A percentile compares a stretch with the other conserved stretches of the same genome.
Conservation (phyloP, 495 filamentous ascomycete species). For the Neurospora sp. region DNA sequence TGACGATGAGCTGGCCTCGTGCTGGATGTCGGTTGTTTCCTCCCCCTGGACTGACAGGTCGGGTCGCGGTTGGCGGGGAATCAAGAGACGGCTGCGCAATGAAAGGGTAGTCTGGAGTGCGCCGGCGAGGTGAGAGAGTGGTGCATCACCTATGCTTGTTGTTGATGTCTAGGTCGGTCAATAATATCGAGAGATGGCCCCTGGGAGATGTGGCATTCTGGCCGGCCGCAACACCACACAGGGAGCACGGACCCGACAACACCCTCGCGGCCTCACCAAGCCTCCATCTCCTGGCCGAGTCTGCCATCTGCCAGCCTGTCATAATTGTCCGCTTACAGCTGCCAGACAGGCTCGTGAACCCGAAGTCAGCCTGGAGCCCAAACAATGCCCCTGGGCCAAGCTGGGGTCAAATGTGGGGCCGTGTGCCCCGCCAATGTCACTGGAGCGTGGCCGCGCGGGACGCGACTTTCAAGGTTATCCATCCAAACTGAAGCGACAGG, state of each 20-base stretch:
- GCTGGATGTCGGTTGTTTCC: neutral
- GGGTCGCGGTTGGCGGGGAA: constrained; percentile 2
- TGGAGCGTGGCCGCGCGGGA: neutral
- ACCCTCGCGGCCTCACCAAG: neutral
- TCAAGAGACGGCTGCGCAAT: constrained; percentile 4
- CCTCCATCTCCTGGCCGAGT: neutral
- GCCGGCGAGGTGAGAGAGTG: constrained; percentile 12
- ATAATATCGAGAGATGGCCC: constrained; percentile 16
- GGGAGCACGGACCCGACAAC: neutral
- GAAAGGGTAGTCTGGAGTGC: constrained; percentile 5
- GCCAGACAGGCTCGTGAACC: neutral
- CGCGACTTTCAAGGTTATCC: constrained; percentile 11
- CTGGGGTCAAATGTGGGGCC: neutral
- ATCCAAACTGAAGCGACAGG: neutral
- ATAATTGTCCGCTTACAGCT: neutral
- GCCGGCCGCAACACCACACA: constrained; percentile 3
- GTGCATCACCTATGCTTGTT: constrained; percentile 17
- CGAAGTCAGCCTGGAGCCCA: neutral
- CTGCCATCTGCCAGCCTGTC: constrained; percentile 12
- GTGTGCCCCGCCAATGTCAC: constrained; percentile 18
- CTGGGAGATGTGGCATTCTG: constrained; percentile 29
- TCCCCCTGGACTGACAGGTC: neutral
- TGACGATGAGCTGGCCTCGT: neutral
- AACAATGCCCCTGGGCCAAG: neutral
- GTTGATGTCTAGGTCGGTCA: constrained; percentile 15